These are phyloP conservation scores for Cenchrus fungigraminus DNA, from an alignment of 176 grass and related monocot genomes.

Conservation along the genomic window DNA sequence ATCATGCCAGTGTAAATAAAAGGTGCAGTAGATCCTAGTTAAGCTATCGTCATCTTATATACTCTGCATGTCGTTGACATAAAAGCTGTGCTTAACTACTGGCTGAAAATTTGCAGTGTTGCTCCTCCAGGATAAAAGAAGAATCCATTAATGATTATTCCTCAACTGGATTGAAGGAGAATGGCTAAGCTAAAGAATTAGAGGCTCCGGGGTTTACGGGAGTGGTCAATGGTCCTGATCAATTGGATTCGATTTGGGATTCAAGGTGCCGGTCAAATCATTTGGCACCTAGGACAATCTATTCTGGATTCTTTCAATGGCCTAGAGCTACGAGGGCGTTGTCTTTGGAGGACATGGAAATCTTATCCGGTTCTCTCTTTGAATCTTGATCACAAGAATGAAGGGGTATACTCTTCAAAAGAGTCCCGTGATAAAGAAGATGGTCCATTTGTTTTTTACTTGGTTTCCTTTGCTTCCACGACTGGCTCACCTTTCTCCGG, in stretches of 20 bases:
- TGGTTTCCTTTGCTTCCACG: constrained; percentile 40
- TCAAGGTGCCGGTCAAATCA: constrained; percentile 49
- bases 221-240: constrained; percentile 28
- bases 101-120: constrained; percentile 20
- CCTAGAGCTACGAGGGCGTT: constrained; percentile 35
- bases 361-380: constrained; percentile 53
- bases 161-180: constrained; percentile 30
- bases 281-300: constrained; percentile 21
- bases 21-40: neutral
- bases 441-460: constrained; percentile 31
- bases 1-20: neutral
- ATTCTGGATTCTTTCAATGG: constrained; percentile 30
- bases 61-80: neutral
- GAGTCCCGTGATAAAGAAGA: constrained; percentile 40
- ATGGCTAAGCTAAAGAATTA: neutral
- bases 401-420: constrained; percentile 30
- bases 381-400: constrained; percentile 39
- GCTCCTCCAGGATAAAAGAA: constrained; percentile 10
- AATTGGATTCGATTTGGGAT: constrained; percentile 49
- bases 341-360: constrained; percentile 49
- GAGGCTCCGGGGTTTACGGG: constrained; percentile 52
- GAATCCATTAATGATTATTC: neutral
- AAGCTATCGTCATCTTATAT: constrained; percentile 24
- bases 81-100: neutral
- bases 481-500: constrained; percentile 18